Evolutionary conservation across 2,329 filamentous ascomycete genomes (phyloP).

Genomic region (Colletotrichum aenigma): DNA sequence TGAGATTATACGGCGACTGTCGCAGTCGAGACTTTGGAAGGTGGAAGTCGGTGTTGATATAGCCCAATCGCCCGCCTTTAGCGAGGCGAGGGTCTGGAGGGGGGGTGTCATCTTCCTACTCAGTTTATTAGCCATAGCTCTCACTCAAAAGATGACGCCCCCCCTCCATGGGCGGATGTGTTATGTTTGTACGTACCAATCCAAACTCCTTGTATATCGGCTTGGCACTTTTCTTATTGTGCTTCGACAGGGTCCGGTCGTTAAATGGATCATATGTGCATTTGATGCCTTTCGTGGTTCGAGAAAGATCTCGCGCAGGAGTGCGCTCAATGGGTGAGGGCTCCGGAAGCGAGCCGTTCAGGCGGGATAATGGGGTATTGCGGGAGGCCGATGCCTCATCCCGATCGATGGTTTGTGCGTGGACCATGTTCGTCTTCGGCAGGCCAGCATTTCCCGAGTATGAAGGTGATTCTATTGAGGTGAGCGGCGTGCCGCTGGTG

Average conservation of each 20-base stretch:
- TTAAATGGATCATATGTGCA: constrained; percentile 66
- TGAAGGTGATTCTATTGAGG: constrained; percentile 56
- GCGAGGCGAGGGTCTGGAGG: constrained; percentile 83
- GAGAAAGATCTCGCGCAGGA: constrained; percentile 61
- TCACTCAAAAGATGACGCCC: constrained; percentile 65
- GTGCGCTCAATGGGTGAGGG: constrained; percentile 43
- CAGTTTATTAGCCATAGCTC: constrained; percentile 63
- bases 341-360: constrained; percentile 35
- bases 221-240: constrained; percentile 61
- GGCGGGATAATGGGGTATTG: constrained; percentile 30
- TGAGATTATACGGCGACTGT: constrained; percentile 78
- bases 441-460: constrained; percentile 50
- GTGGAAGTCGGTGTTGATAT: constrained; percentile 73
- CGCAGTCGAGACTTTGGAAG: constrained; percentile 73
- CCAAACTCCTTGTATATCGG: constrained; percentile 68
- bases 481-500: constrained; percentile 55
- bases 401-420: constrained; percentile 50
- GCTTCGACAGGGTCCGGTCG: constrained; percentile 53
- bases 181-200: constrained; percentile 64
- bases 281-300: constrained; percentile 58
- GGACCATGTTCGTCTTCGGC: constrained; percentile 60
- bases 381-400: constrained; percentile 29
- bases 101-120: constrained; percentile 79
- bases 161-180: constrained; percentile 47
- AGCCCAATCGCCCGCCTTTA: constrained; percentile 67